Base-by-base conservation (phyloP, 352 stramenopile genomes). In the Thalassiosira hispida region DNA sequence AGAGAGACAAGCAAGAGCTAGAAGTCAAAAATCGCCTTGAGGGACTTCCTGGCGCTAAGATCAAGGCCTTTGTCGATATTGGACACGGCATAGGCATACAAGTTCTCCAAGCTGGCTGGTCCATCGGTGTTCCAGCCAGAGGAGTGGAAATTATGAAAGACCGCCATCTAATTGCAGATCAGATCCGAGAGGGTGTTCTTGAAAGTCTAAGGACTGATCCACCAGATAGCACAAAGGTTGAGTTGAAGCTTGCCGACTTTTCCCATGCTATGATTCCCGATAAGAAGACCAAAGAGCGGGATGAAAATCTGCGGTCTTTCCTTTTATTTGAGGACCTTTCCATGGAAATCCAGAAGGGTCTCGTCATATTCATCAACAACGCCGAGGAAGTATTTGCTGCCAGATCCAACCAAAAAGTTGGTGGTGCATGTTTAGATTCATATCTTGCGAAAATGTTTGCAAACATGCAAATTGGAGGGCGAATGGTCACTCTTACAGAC, bases 341-440 rank as follows among this genome's bases (percentile, higher is more conserved):
- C 7, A 29, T 63, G 2, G 14, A 56, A 38, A 51, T 65, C 23
- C 73, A 71, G 29, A 52, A 53, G 31, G 44, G 57, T 16, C 65
- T 81, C 12, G 65, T 81, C 27, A 44, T 77, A 25, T 81, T 81
- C 59, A 23, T 40, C 16, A 81, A 81, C 56, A 81, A 81, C 63
- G 65, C 65, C 8, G 49, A 56, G 29, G 73, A 68, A 22, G 59
- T 81, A n/a, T 77, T 81, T 33, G 73, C 29, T 14, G 22, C 46
- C 12, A 53, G 73, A 62, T 61, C 64, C 7, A 70, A 69, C 33
- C 52, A 80, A 14, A 38, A 52, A 20, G 72, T 23, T 18, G 47
- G n/a, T n/a, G 22, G 51, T 23, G 20, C 35, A 35, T 60, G 40
- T 42, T 53, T 81, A 20, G 73, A 81, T 64, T n/a, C 49, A 18